Conservation (phyloP, 768 basidiomycete species). For the Serendipita vermifera region DNA sequence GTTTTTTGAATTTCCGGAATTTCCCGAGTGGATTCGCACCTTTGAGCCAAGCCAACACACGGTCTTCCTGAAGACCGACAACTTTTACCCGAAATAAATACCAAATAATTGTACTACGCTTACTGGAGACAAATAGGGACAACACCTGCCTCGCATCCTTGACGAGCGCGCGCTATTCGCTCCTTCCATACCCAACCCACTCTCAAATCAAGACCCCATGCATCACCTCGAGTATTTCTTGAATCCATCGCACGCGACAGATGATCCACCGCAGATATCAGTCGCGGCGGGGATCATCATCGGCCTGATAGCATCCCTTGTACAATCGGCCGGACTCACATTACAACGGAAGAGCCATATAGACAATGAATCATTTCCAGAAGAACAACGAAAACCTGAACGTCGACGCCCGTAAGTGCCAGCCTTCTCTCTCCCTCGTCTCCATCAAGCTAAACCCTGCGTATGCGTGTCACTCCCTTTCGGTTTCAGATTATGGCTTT, state of each 20-base stretch:
- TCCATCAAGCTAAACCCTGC: constrained; percentile 2
- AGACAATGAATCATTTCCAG: constrained; percentile 59
- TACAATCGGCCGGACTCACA: constrained; percentile 85
- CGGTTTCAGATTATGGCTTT: constrained; percentile 68
- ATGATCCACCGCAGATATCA: too few relatives aligned
- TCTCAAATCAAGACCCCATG: too few relatives aligned
- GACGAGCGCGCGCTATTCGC: too few relatives aligned
- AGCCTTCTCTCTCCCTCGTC: constrained; percentile 9
- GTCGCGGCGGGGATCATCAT: constrained; percentile 27
- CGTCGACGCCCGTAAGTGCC: constrained; percentile 64
- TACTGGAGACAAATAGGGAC: too few relatives aligned
- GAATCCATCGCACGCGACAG: too few relatives aligned
- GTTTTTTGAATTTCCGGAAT: not conserved
- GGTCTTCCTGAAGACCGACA: too few relatives aligned
- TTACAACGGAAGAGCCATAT: constrained; percentile 92
- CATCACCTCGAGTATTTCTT: too few relatives aligned
- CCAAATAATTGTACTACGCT: too few relatives aligned
- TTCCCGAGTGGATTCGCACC: not conserved
- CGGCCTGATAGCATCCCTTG: constrained; percentile 70
- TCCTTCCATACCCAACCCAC: too few relatives aligned
- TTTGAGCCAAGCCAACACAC: not conserved
- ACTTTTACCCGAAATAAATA: too few relatives aligned
- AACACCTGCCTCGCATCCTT: too few relatives aligned
- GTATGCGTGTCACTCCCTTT: constrained; percentile 2
- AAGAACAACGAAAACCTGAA: constrained; percentile 49